Base-by-base conservation (phyloP, 371 early-diverging fungal species). In the Blyttiomyces sp. region DNA sequence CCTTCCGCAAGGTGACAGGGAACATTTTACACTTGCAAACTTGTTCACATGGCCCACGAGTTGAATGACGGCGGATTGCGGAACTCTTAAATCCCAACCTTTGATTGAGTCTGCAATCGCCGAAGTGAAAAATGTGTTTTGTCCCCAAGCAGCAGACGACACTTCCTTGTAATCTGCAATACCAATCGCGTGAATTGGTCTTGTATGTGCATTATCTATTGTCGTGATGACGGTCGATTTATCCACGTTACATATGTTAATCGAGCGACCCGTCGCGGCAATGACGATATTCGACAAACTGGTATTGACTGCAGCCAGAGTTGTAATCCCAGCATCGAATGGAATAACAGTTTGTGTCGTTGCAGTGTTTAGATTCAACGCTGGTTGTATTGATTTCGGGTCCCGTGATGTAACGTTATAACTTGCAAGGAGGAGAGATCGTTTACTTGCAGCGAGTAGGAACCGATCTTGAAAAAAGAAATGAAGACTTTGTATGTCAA, bases 41-140 rank as follows among this genome's bases (percentile, higher is more conserved):
- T 60, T 44, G 36, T 65, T 65, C 17, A 59, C 55, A 30, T 65
- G 65, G 16, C 58, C 65, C 19, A 54, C 16, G 5, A 65, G 32
- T 21, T 52, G 48, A 23, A 59, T 17, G 4, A 53, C 54, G 34
- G 36, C 34, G 36, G 42, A 9, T 5, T 2, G 3, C 21, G 45
- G 13, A 4, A 13, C 17, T 33, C 54, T 53, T 7, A 53, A 27
- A 34, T 63, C 63, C 56, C 56, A 63, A 16, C 28, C 4, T 27
- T 45, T 46, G 17, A 63, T 54, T 36, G 33, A 30, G 35, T 63
- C 63, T 11, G 26, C 2, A 2, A 23, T 16, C 2, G 57, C 28
- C 4, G 57, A 28, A 6, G 63, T 63, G 16, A 49, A 2, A 33
- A 50, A 61, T 5, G 49, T 42, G 39, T 59, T n/a, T n/a, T n/a